Evolutionary conservation across 2,329 filamentous ascomycete genomes (phyloP).

Genomic region (Metarhizium album): DNA sequence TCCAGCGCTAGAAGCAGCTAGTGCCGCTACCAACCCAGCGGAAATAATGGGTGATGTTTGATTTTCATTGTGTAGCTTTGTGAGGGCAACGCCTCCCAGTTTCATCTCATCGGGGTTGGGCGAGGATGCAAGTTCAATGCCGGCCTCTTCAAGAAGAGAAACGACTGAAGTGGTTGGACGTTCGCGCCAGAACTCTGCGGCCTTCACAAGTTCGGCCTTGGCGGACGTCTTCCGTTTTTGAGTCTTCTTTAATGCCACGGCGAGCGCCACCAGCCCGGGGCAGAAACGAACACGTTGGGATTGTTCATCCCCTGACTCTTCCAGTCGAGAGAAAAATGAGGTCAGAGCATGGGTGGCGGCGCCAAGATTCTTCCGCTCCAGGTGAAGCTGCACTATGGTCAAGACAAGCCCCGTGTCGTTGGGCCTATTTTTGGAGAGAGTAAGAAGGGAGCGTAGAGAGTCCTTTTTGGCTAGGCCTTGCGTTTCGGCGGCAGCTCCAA

Average conservation of each 20-base stretch:
- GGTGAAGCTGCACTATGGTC: slow-evolving; percentile 71
- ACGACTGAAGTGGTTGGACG: slow-evolving; percentile 36
- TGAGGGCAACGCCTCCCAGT: slow-evolving; percentile 70
- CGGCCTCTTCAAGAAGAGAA: slow-evolving; percentile 71
- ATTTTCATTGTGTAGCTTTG: slow-evolving; percentile 54
- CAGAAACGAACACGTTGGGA: slow-evolving; percentile 65
- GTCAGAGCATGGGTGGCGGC: slow-evolving; percentile 69
- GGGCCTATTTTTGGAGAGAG: slow-evolving; percentile 61
- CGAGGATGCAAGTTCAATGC: slow-evolving; percentile 71
- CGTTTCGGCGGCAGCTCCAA: slow-evolving; percentile 63
- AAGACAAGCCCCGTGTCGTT: slow-evolving; percentile 71
- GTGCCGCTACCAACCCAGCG: slow-evolving; percentile 78
- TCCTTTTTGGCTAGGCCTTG: slow-evolving; percentile 52
- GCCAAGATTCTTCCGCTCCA: slow-evolving; percentile 58
- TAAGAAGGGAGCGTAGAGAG: slow-evolving; percentile 58
- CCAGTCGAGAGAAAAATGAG: slow-evolving; percentile 61
- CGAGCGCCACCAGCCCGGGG: slow-evolving; percentile 71
- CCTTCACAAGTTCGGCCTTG: slow-evolving; percentile 64
- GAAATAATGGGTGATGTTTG: slow-evolving; percentile 58
- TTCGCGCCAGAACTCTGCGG: slow-evolving; percentile 69
- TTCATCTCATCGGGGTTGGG: slow-evolving; percentile 55
- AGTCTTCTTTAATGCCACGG: slow-evolving; percentile 66
- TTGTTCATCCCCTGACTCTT: slow-evolving; percentile 44
- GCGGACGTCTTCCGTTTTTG: slow-evolving; percentile 65
- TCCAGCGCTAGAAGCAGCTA: slow-evolving; percentile 50